These are phyloP conservation scores for Moricandia moricandioides DNA, from an alignment of 345 rosid species.

Conservation along the genomic window DNA sequence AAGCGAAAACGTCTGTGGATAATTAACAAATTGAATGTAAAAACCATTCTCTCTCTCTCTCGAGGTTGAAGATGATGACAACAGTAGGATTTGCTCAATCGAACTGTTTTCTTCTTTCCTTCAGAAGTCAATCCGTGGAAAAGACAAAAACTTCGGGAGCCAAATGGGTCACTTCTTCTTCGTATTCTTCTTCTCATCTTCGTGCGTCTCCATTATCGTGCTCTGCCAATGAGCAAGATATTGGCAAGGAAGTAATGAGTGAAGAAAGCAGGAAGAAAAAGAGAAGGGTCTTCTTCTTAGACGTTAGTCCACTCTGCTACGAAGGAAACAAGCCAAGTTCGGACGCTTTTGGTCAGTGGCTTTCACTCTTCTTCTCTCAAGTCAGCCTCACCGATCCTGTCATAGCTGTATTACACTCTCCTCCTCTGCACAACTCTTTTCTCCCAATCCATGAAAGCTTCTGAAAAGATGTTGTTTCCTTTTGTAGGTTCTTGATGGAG, in stretches of 20 bases:
- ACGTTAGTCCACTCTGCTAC: conserved; percentile 84
- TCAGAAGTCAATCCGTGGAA: conserved; percentile 1
- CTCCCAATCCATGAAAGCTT: not conserved
- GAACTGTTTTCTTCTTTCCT: conserved; percentile 7
- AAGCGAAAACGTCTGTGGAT: not conserved
- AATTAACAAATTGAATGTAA: not conserved
- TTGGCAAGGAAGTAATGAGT: conserved; percentile 10
- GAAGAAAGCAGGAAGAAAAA: conserved; percentile 35
- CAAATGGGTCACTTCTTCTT: conserved; percentile 10
- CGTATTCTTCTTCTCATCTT: not conserved
- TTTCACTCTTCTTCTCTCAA: conserved; percentile 79
- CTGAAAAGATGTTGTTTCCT: not conserved
- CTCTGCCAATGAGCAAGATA: conserved; percentile 31
- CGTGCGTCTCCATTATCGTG: not conserved
- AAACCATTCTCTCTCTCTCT: not conserved
- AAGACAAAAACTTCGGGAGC: not conserved
- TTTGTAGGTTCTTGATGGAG: conserved; percentile 86
- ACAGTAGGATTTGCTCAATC: conserved; percentile 29
- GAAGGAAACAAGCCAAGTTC: conserved; percentile 78
- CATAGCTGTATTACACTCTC: conserved; percentile 59
- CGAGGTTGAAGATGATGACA: conserved; percentile 25
- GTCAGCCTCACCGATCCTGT: conserved; percentile 81
- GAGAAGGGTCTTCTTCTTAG: conserved; percentile 86
- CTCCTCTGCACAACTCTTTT: not conserved
- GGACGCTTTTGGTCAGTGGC: conserved; percentile 66